Evolutionary conservation across 2,329 filamentous ascomycete species (phyloP).

Genomic region (Coniochaeta hoffmannii): DNA sequence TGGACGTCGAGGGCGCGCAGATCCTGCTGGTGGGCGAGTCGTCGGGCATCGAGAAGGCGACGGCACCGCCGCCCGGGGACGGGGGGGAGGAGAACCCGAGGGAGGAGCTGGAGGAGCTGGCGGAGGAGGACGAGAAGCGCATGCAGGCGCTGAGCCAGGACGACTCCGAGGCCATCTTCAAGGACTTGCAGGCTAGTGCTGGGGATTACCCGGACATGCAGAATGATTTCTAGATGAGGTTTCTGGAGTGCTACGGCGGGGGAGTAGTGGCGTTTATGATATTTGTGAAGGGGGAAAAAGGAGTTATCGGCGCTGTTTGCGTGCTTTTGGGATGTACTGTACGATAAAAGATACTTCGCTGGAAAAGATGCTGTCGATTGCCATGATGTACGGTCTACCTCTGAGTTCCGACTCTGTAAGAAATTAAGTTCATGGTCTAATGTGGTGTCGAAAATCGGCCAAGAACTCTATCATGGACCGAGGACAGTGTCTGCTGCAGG

Average conservation of each 20-base stretch:
- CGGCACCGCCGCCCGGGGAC: constrained; percentile 49
- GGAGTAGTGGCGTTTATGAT: not conserved
- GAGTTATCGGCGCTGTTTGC: too few species aligned
- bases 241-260: not conserved
- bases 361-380: too few species aligned
- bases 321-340: too few species aligned
- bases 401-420: too few species aligned
- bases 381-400: too few species aligned
- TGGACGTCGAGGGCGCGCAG: constrained; percentile 69
- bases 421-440: too few species aligned
- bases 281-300: too few species aligned
- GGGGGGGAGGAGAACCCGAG: constrained; percentile 54
- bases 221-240: constrained; percentile 39
- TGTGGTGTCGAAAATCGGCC: too few species aligned
- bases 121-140: constrained; percentile 65
- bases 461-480: too few species aligned
- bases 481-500: too few species aligned
- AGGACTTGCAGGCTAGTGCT: constrained; percentile 36
- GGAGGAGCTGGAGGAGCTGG: constrained; percentile 68
- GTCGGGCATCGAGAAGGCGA: constrained; percentile 46
- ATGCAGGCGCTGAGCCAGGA: constrained; percentile 45
- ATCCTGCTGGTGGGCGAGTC: constrained; percentile 72
- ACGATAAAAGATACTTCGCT: too few species aligned
- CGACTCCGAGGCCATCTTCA: constrained; percentile 37
- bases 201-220: constrained; percentile 58